phyloP scores from a whole-genome alignment of 345 rosid genomes.

The Lepidium aucheri region DNA sequence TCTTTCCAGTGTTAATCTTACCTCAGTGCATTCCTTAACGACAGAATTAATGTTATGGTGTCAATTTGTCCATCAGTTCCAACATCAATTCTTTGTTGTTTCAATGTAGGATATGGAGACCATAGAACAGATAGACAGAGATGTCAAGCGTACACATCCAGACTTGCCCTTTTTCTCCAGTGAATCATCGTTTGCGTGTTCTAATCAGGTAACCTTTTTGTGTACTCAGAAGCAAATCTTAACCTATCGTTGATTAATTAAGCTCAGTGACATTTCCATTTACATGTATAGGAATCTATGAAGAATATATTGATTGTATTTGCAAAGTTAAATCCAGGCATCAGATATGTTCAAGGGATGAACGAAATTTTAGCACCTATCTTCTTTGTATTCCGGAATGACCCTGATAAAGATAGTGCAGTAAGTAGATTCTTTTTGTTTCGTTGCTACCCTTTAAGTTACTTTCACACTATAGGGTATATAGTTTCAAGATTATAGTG shows the following conservation, averaged over 20 bases:
- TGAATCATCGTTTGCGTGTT: constrained; percentile 58
- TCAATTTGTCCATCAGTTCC: neutral
- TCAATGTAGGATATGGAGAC: constrained; percentile 67
- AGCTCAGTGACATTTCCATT: constrained; percentile 19
- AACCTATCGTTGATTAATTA: neutral
- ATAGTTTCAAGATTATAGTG: neutral
- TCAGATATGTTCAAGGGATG: constrained; percentile 99
- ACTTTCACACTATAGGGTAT: neutral
- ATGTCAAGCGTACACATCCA: constrained; percentile 97
- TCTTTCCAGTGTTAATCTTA: neutral
- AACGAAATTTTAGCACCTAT: constrained; percentile 93
- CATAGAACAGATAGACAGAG: constrained; percentile 92
- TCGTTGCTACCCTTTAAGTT: neutral
- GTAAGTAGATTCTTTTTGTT: constrained; percentile 36
- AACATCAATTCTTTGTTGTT: neutral
- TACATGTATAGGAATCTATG: constrained; percentile 67
- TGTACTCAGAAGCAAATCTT: constrained; percentile 7
- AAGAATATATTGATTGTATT: constrained; percentile 72
- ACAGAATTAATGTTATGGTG: neutral
- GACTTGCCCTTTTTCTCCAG: constrained; percentile 89
- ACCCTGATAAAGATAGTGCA: constrained; percentile 76
- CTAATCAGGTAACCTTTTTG: constrained; percentile 61
- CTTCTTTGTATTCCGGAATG: constrained; percentile 76
- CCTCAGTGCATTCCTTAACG: neutral
- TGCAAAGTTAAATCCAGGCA: constrained; percentile 97